These are phyloP conservation scores for Porodaedalea pini DNA, from an alignment of 1,284 basidiomycete genomes.

Conservation along the genomic window DNA sequence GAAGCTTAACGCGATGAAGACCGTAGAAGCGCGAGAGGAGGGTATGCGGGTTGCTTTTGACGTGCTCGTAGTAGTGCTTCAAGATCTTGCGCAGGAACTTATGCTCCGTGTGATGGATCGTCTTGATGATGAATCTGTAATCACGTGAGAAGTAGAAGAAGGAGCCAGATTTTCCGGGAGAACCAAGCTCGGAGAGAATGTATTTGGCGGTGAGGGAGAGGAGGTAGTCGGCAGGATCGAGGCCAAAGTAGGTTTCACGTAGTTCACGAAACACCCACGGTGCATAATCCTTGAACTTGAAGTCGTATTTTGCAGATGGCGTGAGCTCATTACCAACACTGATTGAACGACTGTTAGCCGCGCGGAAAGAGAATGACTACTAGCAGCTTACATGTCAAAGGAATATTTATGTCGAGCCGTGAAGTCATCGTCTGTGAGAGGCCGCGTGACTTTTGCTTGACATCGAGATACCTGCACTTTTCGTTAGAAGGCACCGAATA, in stretches of 20 bases:
- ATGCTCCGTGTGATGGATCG: constrained; percentile 92
- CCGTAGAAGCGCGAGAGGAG: constrained; percentile 94
- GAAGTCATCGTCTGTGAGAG: constrained; percentile 86
- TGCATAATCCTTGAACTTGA: constrained; percentile 99
- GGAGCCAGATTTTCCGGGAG: constrained; percentile 95
- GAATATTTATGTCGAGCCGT: constrained; percentile 91
- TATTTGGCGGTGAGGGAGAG: constrained; percentile 96
- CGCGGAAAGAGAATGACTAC: constrained; percentile 1
- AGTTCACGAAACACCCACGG: constrained; percentile 97
- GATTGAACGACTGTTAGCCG: constrained; percentile 17
- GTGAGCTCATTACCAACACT: constrained; percentile 96
- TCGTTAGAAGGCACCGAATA: constrained; percentile 25
- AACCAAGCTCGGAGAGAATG: constrained; percentile 97
- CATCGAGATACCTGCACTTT: constrained; percentile 79
- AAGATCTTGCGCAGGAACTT: constrained; percentile 88
- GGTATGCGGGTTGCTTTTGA: constrained; percentile 91
- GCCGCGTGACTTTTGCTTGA: constrained; percentile 89
- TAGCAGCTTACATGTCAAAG: constrained; percentile 82
- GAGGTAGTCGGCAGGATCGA: constrained; percentile 97
- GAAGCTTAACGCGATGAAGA: constrained; percentile 94
- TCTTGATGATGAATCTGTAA: constrained; percentile 99
- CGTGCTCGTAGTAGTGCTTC: constrained; percentile 83
- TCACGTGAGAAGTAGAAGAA: constrained; percentile 99
- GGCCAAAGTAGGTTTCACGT: constrained; percentile 89
- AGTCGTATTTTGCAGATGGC: constrained; percentile 93